phyloP scores from a whole-genome alignment of 441 rosid species.

The Melastoma candidum region DNA sequence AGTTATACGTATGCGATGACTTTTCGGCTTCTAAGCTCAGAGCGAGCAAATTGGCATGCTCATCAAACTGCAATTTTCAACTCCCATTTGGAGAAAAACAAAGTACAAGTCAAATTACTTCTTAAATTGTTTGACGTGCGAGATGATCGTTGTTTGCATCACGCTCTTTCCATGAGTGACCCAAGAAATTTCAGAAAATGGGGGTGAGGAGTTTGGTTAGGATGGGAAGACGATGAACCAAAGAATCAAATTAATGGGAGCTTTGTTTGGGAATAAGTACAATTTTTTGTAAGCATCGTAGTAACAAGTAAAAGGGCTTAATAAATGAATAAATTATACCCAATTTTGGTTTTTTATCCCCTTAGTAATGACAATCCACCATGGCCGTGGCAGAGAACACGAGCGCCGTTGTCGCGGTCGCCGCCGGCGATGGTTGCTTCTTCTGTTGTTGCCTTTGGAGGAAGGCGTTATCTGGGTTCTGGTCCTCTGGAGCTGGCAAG shows the following conservation, averaged over 20 bases:
- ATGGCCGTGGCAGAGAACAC: not conserved
- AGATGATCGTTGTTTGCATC: conserved; percentile 1
- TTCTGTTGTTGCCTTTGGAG: conserved; percentile 24
- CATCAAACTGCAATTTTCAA: too few relatives aligned
- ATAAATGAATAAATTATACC: too few relatives aligned
- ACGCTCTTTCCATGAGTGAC: conserved; percentile 8
- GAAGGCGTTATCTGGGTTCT: conserved; percentile 31
- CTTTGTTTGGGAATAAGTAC: conserved; percentile 1
- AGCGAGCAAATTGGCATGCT: too few relatives aligned
- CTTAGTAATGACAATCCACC: conserved; percentile 9
- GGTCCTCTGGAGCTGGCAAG: conserved; percentile 85
- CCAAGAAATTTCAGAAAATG: not conserved
- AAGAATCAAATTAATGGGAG: conserved; percentile 6
- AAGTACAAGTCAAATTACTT: too few relatives aligned
- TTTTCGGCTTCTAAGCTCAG: too few relatives aligned
- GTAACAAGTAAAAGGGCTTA: not conserved
- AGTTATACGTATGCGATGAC: too few relatives aligned
- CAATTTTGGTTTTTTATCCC: not conserved
- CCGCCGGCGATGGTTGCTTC: conserved; percentile 11
- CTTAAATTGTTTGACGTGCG: not conserved
- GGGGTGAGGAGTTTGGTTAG: not conserved
- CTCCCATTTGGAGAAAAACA: too few relatives aligned
- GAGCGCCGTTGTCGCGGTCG: too few relatives aligned
- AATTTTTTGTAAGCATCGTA: too few relatives aligned
- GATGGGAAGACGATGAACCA: conserved; percentile 2